Evolutionary conservation across 768 basidiomycete genomes (phyloP), one percentile per base, ranked within the genome.

Genomic region (Albatrellus ellisii): DNA sequence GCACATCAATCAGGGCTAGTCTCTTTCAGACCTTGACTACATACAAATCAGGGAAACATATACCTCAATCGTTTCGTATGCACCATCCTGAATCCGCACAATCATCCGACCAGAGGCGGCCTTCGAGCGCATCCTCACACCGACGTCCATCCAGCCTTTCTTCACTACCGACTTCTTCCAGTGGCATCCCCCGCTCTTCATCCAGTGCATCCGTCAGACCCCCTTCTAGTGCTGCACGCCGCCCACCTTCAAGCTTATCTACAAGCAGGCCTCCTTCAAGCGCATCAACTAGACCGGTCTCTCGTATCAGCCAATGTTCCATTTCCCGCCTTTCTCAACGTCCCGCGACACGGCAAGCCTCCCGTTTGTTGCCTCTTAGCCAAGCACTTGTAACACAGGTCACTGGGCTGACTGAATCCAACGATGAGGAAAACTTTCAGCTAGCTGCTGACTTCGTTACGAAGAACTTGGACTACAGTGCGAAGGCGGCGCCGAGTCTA

Each of bases 391-490:
- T 71, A 41, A 60, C 61, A 7, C 75, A 78, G 31, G 48, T 79
- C 6, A 72, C 70, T 4, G 72, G 71, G 6, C 52, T 82, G 25
- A 58, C 59, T 3, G 57, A 67, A n/a, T 66, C 68, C 2, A 44
- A 41, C 0, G 62, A 66, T 12, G 67, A 58, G 1, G 66, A 62
- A 40, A 62, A 72, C 36, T 66, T 72, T 50, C 67, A 64, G 20
- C 61, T 62, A 17, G 61, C 65, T 0, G 65, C 76, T 15, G 78
- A 80, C 36, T 69, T 70, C 52, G 74, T 70, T 0, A 64, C 72
- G 38, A 80, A 69, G 54, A 71, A 63, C 46, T 43, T 83, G 37
- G 83, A 85, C 44, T 60, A 66, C 36, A 68, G 70, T 1, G 65
- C 57, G 26, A 80, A 82, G 51, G 75, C 69, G 6, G 68, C 73